Evolutionary conservation across 2,329 filamentous ascomycete species (phyloP), one percentile per base, ranked within the genome.

Genomic region (Fusarium sambucinum): DNA sequence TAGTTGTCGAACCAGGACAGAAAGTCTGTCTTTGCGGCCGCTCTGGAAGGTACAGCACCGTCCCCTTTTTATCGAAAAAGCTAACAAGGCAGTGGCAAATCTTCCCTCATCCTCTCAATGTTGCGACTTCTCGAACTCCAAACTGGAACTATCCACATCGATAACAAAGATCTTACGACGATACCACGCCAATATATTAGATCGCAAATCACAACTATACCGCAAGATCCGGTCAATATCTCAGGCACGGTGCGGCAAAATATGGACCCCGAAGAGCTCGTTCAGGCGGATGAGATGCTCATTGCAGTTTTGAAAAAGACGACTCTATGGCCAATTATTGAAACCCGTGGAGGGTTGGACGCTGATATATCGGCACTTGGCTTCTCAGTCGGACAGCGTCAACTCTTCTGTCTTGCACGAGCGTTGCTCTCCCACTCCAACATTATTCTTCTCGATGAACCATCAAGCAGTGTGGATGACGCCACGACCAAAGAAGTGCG

Each of bases 1-100:
- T 78, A 2, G 40, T 35, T 0, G 58, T 77, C 7, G 41, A 70
- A 6, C 72, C 80, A 0, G 83, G 84, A 0, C 78, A 83, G 60
- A 85, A 83, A 40, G 76, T 87, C 6, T 84, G 80, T 8, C 77
- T 87, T 8, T 84, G 83, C 52, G 85, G 85, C 4, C 82, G 84
- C 1, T 85, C 82, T 8, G 85, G 85, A 37, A 69, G 66, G 66
- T 59, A 54, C 21, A 21, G 1, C 1, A 1, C 9, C 6, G 0
- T 7, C 4, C 6, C 4, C 5, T 12, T 14, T 6, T 1, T 14
- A 3, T 13, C 1, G 2, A 23, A 10, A 21, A 12, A 9, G 13
- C 61, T 69, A 6, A 69, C 9, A 1, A 7, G 4, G 8, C 12
- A 86, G 83, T 56, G 85, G 85, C 3, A 86, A 87, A 73, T 83